A percentile compares a stretch with the other conserved stretches of the same genome.
phyloP scores from a whole-genome alignment of 2,329 filamentous ascomycete species.

The Nectriaceae sp. region DNA sequence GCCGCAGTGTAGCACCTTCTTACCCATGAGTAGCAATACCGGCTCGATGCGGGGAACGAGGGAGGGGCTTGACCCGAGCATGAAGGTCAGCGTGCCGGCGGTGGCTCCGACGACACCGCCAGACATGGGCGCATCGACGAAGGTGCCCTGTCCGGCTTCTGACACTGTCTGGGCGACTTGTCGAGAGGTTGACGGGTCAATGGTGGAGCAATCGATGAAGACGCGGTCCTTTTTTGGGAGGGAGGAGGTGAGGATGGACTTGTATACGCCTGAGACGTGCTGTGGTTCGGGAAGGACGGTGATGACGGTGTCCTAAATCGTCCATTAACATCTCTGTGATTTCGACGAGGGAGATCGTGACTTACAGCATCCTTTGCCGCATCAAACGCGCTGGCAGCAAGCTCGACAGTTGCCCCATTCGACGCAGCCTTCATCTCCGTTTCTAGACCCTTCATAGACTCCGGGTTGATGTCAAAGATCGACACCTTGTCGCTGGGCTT shows the following conservation, averaged over 20 bases:
- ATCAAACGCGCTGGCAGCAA: slow-evolving; percentile 47
- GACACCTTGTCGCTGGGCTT: slow-evolving; percentile 50
- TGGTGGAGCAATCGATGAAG: slow-evolving; percentile 96
- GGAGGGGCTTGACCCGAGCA: slow-evolving; percentile 74
- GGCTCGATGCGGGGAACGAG: slow-evolving; percentile 66
- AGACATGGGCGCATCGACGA: slow-evolving; percentile 96
- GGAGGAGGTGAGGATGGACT: slow-evolving; percentile 66
- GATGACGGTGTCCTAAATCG: slow-evolving; percentile 74
- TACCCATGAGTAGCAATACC: slow-evolving; percentile 80
- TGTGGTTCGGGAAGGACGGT: slow-evolving; percentile 87
- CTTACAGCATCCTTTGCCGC: slow-evolving; percentile 56
- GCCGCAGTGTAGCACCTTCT: slow-evolving; percentile 83
- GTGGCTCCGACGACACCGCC: slow-evolving; percentile 90
- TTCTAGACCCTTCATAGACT: slow-evolving; percentile 48
- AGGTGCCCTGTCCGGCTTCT: slow-evolving; percentile 68
- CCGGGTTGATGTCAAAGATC: slow-evolving; percentile 59
- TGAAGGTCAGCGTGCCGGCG: slow-evolving; percentile 89
- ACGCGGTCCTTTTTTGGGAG: slow-evolving; percentile 62
- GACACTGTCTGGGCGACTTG: slow-evolving; percentile 71
- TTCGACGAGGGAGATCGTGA: slow-evolving; percentile 9
- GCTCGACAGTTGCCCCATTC: slow-evolving; percentile 48
- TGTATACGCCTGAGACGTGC: slow-evolving; percentile 83
- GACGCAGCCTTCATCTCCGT: slow-evolving; percentile 47
- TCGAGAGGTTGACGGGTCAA: slow-evolving; percentile 84
- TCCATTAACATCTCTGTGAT: background rate